Evolutionary conservation across 306 rosid species (phyloP), one percentile per base, ranked within the genome.

Genomic region (Cyamopsis tetragonoloba): DNA sequence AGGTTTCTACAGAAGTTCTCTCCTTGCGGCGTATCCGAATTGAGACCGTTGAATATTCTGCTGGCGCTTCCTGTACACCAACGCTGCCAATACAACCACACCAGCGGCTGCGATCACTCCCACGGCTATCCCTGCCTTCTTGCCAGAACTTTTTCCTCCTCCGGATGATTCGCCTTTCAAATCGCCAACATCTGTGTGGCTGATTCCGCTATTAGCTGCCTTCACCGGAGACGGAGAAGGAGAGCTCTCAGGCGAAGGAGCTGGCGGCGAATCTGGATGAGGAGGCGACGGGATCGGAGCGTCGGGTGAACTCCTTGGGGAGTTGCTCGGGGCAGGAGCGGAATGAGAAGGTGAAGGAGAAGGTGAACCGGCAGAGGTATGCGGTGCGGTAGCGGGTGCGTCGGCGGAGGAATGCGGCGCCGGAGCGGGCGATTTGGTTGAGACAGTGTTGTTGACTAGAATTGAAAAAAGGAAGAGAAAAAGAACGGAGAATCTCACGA

Each of bases 21-120:
- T 83, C 84, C 97, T 85, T 3, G 90, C 88, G 0, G 82, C 76
- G 69, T 85, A 27, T 0, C 91, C 87, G 66, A 76, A 85, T 63
- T 85, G 81, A 70, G 96, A 38, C 49, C 96, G 87, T 38, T 77
- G 75, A 3, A 95, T 65, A 69, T 90, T 95, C 54, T 88, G 78
- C 50, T 79, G 89, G 19, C 99, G 97, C 81, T 81, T 88, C 85
- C 75, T 86, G 84, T 80, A 85, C 58, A 87, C 88, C 19, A 95
- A 0, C 11, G 78, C 95, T 59, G 77, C 99, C 13, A 82, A 1
- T 32, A 73, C 87, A 3, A 84, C 78, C 42, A 71, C 55, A 12
- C 74, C 68, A 4, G 41, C 92, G 1, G 74, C 89, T 0, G 58
- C 72, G 3, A 90, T 56, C 4, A 88, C 91, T 85, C 92, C 96